These are phyloP conservation scores for Panus rudis DNA, from an alignment of 768 basidiomycete genomes.

Conservation along the genomic window DNA sequence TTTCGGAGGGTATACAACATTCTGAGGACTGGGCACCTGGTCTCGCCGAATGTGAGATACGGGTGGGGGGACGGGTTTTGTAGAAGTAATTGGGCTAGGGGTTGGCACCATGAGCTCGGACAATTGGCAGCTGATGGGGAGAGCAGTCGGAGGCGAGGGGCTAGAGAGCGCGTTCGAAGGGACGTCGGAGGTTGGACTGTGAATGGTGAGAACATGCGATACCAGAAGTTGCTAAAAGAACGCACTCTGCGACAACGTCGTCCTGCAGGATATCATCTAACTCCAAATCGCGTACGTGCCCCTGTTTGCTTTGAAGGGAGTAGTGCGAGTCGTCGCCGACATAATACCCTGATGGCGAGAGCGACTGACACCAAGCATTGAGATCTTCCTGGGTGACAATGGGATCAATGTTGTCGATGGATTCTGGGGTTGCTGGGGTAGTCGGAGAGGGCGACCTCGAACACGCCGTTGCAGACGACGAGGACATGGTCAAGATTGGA, in stretches of 20 bases:
- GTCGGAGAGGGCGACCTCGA: slow-evolving; percentile 70
- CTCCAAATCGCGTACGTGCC: slow-evolving; percentile 51
- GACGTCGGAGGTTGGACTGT: slow-evolving; percentile 4
- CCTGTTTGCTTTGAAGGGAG: slow-evolving; percentile 40
- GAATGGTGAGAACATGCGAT: slow-evolving; percentile 9
- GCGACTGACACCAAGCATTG: slow-evolving; percentile 51
- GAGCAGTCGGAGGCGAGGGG: slow-evolving; percentile 3
- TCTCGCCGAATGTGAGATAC: slow-evolving; percentile 51
- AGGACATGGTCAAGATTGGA: slow-evolving; percentile 39
- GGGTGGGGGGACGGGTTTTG: slow-evolving; percentile 64
- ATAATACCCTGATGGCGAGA: slow-evolving; percentile 36
- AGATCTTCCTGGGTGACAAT: slow-evolving; percentile 47
- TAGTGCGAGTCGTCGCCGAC: slow-evolving; percentile 30
- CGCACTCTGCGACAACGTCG: slow-evolving; percentile 72
- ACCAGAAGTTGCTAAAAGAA: slow-evolving; percentile 13
- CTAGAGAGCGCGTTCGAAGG: background rate
- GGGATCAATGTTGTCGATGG: slow-evolving; percentile 46
- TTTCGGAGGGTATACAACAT: slow-evolving; percentile 63
- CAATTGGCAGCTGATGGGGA: slow-evolving; percentile 1
- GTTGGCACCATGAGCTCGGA: slow-evolving; percentile 8
- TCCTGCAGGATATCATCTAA: slow-evolving; percentile 71
- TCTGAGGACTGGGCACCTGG: slow-evolving; percentile 40
- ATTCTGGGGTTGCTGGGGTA: slow-evolving; percentile 63
- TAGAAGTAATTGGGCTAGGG: slow-evolving; percentile 36
- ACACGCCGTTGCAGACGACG: slow-evolving; percentile 46